Percentiles rank a stretch among this genome's conserved stretches.
These are phyloP conservation scores for Ogataea trehaloabstinens DNA, from an alignment of 805 yeast species.

Conservation along the genomic window DNA sequence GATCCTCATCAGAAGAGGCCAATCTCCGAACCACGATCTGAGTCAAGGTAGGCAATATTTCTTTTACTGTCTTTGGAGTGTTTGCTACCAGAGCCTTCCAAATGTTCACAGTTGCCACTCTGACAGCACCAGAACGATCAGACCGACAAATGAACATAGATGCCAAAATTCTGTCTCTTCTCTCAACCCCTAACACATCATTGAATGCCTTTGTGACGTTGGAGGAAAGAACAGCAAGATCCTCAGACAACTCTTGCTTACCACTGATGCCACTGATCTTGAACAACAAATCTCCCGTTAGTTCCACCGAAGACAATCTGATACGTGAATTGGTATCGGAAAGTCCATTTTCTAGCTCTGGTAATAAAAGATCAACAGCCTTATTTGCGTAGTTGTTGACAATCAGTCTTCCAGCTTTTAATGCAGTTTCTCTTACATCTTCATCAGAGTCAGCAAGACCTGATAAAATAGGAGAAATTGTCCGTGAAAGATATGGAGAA, in stretches of 20 bases:
- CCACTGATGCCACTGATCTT: slow-evolving; percentile 90
- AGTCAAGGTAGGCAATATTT: slow-evolving; percentile 81
- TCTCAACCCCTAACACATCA: slow-evolving; percentile 79
- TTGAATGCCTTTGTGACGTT: slow-evolving; percentile 64
- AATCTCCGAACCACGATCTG: slow-evolving; percentile 75
- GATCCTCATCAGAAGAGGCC: slow-evolving; percentile 76
- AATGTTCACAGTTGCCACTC: slow-evolving; percentile 86
- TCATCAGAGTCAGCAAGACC: slow-evolving; percentile 92
- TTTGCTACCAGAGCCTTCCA: slow-evolving; percentile 97
- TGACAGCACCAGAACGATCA: slow-evolving; percentile 82
- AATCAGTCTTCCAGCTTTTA: slow-evolving; percentile 89
- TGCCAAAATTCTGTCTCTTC: slow-evolving; percentile 83
- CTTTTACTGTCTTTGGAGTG: slow-evolving; percentile 92
- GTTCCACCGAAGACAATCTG: slow-evolving; percentile 89
- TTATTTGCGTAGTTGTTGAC: slow-evolving; percentile 88
- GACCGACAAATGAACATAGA: slow-evolving; percentile 92
- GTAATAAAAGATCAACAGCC: slow-evolving; percentile 89
- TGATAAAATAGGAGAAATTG: slow-evolving; percentile 86
- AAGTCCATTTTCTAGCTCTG: slow-evolving; percentile 90
- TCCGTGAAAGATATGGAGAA: slow-evolving; percentile 79
- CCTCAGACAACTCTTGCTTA: slow-evolving; percentile 65
- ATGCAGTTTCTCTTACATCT: slow-evolving; percentile 80
- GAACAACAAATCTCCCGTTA: slow-evolving; percentile 91
- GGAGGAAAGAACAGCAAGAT: slow-evolving; percentile 41
- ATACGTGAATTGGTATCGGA: slow-evolving; percentile 81